Conservation (phyloP, 768 basidiomycete species). For the Pisolithus marmoratus region DNA sequence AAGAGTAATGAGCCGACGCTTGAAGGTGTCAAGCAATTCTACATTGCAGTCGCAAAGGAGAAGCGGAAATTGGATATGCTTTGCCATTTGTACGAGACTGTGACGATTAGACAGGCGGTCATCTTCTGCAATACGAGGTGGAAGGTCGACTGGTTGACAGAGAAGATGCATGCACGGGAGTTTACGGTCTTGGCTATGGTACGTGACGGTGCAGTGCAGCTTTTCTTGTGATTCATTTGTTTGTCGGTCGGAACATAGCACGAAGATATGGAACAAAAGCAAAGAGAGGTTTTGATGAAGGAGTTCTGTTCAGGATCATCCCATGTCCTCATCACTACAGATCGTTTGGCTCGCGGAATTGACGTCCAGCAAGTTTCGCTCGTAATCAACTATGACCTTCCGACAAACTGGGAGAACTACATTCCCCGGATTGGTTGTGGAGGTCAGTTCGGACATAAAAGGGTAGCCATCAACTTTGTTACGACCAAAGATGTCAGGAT, state of each 20-base stretch:
- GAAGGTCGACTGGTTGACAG: constrained; percentile 99
- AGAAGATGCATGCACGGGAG: constrained; percentile 94
- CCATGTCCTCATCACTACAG: constrained; percentile 97
- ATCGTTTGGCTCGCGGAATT: constrained; percentile 95
- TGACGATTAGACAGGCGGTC: constrained; percentile 98
- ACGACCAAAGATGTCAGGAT: constrained; percentile 91
- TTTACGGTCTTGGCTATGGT: constrained; percentile 99
- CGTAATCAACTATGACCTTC: constrained; percentile 93
- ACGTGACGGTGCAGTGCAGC: constrained; percentile 21
- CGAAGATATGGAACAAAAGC: constrained; percentile 98
- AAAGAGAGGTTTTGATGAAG: constrained; percentile 97
- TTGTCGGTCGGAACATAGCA: constrained; percentile 48
- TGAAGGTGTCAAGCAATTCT: constrained; percentile 99
- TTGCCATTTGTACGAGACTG: constrained; percentile 97
- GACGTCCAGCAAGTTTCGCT: constrained; percentile 97
- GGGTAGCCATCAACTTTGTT: constrained; percentile 96
- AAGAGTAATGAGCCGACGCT: constrained; percentile 98
- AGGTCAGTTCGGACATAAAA: constrained; percentile 95
- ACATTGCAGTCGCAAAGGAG: constrained; percentile 99
- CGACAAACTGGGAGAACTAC: constrained; percentile 95
- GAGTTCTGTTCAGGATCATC: constrained; percentile 99
- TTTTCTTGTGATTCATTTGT: constrained; percentile 10
- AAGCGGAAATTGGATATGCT: constrained; percentile 99
- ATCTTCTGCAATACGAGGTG: constrained; percentile 99
- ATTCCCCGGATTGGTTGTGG: constrained; percentile 97